phyloP scores from a whole-genome alignment of 2,329 filamentous ascomycete species.

The Penicillium sp. region DNA sequence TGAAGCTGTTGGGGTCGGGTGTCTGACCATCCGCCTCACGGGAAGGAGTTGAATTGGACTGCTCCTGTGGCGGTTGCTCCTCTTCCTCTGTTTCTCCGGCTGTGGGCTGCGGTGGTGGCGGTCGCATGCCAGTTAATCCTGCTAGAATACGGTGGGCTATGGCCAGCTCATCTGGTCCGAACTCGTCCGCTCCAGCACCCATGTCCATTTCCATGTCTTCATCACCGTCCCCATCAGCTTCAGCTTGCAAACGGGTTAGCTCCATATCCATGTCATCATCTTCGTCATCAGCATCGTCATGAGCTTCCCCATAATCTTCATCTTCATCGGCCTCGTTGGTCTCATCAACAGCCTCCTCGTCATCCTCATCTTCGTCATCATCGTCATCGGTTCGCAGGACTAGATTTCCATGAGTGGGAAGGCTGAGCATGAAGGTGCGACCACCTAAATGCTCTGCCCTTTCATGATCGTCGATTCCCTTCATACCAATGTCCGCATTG shows the following conservation, averaged over 20 bases:
- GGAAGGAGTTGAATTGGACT: constrained; percentile 15
- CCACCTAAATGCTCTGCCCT: constrained; percentile 53
- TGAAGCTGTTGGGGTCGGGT: constrained; percentile 25
- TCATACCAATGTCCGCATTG: constrained; percentile 74
- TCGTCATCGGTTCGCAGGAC: constrained; percentile 50
- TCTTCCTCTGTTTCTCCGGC: constrained; percentile 30
- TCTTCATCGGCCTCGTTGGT: constrained; percentile 41
- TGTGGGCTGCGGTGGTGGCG: constrained; percentile 59
- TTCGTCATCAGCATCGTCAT: constrained; percentile 50
- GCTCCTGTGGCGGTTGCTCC: constrained; percentile 16
- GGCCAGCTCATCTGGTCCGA: constrained; percentile 66
- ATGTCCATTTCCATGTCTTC: constrained; percentile 59
- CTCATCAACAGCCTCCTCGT: constrained; percentile 34
- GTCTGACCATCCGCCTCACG: constrained; percentile 14
- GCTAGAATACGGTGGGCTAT: constrained; percentile 62
- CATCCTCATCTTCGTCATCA: constrained; percentile 34
- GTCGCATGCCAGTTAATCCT: constrained; percentile 67
- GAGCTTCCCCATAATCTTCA: constrained; percentile 51
- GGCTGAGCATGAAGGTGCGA: constrained; percentile 41
- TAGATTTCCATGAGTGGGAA: constrained; percentile 44
- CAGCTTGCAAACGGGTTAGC: constrained; percentile 36
- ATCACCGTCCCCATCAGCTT: constrained; percentile 48
- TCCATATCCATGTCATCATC: constrained; percentile 40
- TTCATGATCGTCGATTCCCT: constrained; percentile 81
- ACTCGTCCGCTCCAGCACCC: constrained; percentile 61